These are phyloP conservation scores for Nothopassalora personata DNA, from an alignment of 2,329 filamentous ascomycete species.

Conservation along the genomic window DNA sequence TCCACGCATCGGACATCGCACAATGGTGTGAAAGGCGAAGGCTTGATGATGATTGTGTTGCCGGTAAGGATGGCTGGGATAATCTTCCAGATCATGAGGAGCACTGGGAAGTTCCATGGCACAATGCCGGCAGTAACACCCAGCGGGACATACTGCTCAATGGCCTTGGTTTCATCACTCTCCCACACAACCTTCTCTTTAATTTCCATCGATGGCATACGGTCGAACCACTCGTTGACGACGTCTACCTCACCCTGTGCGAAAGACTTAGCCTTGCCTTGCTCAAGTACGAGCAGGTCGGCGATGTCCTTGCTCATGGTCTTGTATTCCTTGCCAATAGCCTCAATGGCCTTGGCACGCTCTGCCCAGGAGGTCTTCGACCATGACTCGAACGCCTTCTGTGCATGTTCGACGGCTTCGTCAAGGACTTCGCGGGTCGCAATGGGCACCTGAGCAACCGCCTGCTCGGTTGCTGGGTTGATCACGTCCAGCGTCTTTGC, in stretches of 20 bases:
- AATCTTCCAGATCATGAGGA: constrained; percentile 46
- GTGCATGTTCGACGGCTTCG: constrained; percentile 30
- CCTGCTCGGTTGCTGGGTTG: constrained; percentile 33
- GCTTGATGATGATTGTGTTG: constrained; percentile 57
- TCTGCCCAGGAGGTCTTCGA: constrained; percentile 31
- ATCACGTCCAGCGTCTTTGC: constrained; percentile 29
- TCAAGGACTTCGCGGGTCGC: constrained; percentile 35
- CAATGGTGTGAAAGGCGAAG: constrained; percentile 58
- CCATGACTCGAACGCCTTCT: constrained; percentile 35
- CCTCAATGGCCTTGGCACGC: constrained; percentile 20
- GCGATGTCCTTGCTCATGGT: constrained; percentile 7
- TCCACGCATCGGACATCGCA: constrained; percentile 39
- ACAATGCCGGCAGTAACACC: constrained; percentile 18
- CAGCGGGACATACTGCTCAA: constrained; percentile 19
- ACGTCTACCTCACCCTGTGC: constrained; percentile 16
- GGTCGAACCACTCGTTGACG: constrained; percentile 18
- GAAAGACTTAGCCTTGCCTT: constrained; percentile 17
- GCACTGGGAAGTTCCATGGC: constrained; percentile 29
- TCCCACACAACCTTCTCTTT: constrained; percentile 16
- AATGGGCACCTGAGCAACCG: constrained; percentile 34
- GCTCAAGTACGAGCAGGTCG: constrained; percentile 18
- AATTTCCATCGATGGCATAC: constrained; percentile 18
- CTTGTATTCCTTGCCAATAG: constrained; percentile 19
- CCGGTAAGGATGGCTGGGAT: constrained; percentile 56
- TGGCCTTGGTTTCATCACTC: constrained; percentile 14